Evolutionary conservation across 2,329 filamentous ascomycete species (phyloP).

Genomic region (Acephala macrosclerotiorum): DNA sequence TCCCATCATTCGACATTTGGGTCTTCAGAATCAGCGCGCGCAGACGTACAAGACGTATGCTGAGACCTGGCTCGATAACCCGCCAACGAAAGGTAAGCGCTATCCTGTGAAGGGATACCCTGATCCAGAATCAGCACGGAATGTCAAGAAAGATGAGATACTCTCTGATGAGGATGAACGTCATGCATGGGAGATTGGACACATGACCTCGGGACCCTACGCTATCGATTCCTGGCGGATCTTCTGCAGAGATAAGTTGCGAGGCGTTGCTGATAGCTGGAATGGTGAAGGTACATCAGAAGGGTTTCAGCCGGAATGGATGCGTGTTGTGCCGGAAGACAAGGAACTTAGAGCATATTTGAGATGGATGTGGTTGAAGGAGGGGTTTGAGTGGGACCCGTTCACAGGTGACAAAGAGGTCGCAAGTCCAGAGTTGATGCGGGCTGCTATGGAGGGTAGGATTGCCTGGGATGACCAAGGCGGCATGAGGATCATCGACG

Average conservation of each 20-base stretch:
- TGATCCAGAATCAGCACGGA: slow-evolving; percentile 53
- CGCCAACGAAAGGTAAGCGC: slow-evolving; percentile 65
- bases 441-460: slow-evolving; percentile 63
- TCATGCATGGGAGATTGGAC: slow-evolving; percentile 79
- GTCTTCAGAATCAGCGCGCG: slow-evolving; percentile 73
- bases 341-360: slow-evolving; percentile 90
- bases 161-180: slow-evolving; percentile 51
- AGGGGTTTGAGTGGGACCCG: slow-evolving; percentile 84
- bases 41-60: slow-evolving; percentile 75
- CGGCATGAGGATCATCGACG: slow-evolving; percentile 48
- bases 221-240: slow-evolving; percentile 92
- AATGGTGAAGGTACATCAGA: slow-evolving; percentile 59
- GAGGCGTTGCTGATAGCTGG: slow-evolving; percentile 71
- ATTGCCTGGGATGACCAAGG: slow-evolving; percentile 50
- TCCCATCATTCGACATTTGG: slow-evolving; percentile 71
- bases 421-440: slow-evolving; percentile 59
- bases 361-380: slow-evolving; percentile 90
- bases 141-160: slow-evolving; percentile 54
- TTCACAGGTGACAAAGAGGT: slow-evolving; percentile 68
- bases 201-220: slow-evolving; percentile 83
- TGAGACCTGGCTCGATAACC: slow-evolving; percentile 68
- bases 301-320: slow-evolving; percentile 87
- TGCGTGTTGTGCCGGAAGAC: slow-evolving; percentile 80
- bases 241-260: slow-evolving; percentile 83
- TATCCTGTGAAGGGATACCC: slow-evolving; percentile 66